A percentile compares a stretch with the other conserved stretches of the same genome.
Evolutionary conservation across 2,329 filamentous ascomycete species (phyloP).

Genomic region (Fusarium sororula): DNA sequence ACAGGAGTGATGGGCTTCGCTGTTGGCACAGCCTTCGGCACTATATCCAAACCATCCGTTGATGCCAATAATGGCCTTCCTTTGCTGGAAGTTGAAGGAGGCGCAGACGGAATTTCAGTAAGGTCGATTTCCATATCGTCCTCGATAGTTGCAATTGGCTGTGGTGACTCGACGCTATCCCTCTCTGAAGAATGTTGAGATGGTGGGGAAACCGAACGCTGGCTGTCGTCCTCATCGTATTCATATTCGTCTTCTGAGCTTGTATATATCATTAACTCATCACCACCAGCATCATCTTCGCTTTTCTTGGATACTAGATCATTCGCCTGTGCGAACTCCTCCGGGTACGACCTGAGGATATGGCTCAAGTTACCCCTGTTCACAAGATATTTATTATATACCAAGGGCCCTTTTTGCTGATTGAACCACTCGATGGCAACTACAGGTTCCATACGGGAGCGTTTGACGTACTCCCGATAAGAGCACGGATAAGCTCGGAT

Average conservation of each 20-base stretch:
- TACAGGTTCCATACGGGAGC: constrained; percentile 42
- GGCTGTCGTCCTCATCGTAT: background rate
- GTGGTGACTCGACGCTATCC: background rate
- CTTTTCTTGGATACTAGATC: constrained; percentile 13
- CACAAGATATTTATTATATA: constrained; percentile 46
- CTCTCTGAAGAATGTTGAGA: background rate
- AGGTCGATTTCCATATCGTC: constrained; percentile 30
- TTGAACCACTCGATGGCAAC: constrained; percentile 56
- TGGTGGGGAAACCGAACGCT: background rate
- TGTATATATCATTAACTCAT: constrained; percentile 24
- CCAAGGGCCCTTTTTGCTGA: constrained; percentile 29
- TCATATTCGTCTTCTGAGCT: constrained; percentile 18
- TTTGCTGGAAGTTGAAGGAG: background rate
- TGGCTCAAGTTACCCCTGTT: constrained; percentile 47
- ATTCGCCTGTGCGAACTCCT: constrained; percentile 42
- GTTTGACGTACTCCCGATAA: constrained; percentile 54
- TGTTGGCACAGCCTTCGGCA: background rate
- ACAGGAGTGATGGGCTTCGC: background rate
- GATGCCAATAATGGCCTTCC: background rate
- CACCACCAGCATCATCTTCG: background rate
- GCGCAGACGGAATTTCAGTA: background rate
- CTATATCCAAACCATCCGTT: background rate
- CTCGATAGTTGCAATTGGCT: constrained; percentile 3
- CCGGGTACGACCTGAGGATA: constrained; percentile 48
- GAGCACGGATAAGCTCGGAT: constrained; percentile 55